These are phyloP conservation scores for Boletus rubroflammeus DNA, from an alignment of 768 basidiomycete genomes.

Conservation along the genomic window DNA sequence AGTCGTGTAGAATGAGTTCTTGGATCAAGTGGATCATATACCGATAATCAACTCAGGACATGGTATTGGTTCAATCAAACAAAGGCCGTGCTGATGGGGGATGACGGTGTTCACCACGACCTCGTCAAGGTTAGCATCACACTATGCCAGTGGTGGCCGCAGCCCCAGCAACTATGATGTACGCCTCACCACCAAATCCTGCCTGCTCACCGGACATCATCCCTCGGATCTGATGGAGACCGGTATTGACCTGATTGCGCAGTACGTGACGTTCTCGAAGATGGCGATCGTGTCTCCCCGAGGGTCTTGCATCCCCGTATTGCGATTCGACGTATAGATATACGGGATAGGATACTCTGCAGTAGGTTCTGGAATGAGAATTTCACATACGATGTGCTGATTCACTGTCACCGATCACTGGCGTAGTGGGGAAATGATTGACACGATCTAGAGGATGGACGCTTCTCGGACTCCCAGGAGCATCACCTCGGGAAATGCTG, in stretches of 20 bases:
- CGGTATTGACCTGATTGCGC: no score
- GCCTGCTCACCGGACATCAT: slow-evolving; percentile 38
- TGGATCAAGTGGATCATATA: not conserved
- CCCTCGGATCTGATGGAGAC: no score
- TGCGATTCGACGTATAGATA: slow-evolving; percentile 68
- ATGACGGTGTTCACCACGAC: slow-evolving; percentile 53
- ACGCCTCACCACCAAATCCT: slow-evolving; percentile 45
- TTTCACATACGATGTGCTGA: not conserved
- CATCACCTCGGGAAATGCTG: no score
- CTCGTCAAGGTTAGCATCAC: slow-evolving; percentile 53
- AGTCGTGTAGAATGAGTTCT: not conserved
- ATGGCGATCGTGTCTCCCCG: slow-evolving; percentile 64
- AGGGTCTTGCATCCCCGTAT: no score
- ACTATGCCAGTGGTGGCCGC: slow-evolving; percentile 54
- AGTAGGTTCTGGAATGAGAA: slow-evolving; percentile 39
- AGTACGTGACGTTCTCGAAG: slow-evolving; percentile 42
- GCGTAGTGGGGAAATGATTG: not conserved
- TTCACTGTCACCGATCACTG: not conserved
- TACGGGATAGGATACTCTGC: slow-evolving; percentile 46
- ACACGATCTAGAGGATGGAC: no score
- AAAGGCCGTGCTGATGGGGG: slow-evolving; percentile 47
- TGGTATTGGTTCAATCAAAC: slow-evolving; percentile 33
- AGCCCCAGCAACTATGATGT: slow-evolving; percentile 52
- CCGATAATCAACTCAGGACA: not conserved
- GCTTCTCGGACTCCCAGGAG: not conserved